phyloP scores from a whole-genome alignment of 1,284 basidiomycete genomes.

The Tilletia setariae region DNA sequence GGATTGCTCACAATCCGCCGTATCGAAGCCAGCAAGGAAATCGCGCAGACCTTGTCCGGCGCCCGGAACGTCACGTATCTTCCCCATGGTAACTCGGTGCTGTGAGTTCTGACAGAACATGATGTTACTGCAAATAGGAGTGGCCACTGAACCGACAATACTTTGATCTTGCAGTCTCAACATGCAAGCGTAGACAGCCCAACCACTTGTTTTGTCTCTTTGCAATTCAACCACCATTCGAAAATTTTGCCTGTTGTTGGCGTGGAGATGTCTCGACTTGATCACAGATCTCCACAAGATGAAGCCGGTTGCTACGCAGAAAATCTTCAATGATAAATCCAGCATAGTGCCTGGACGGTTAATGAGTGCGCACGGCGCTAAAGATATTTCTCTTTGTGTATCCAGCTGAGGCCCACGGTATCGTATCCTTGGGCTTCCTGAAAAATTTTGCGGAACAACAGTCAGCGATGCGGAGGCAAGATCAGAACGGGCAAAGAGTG shows the following conservation, averaged over 20 bases:
- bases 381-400: slow-evolving; percentile 46
- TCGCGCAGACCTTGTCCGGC: slow-evolving; percentile 61
- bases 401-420: slow-evolving; percentile 47
- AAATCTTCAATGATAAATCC: too few species aligned
- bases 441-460: neutral
- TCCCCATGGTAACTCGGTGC: slow-evolving; percentile 55
- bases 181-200: slow-evolving; percentile 4
- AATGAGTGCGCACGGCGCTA: neutral
- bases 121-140: neutral
- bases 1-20: slow-evolving; percentile 91
- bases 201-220: neutral
- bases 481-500: neutral
- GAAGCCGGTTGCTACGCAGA: too few species aligned
- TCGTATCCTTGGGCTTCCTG: slow-evolving; percentile 42
- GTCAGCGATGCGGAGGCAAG: neutral
- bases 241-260: too few species aligned
- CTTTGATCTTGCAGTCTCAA: neutral
- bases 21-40: slow-evolving; percentile 97
- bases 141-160: neutral
- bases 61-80: slow-evolving; percentile 58
- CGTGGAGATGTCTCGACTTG: too few species aligned
- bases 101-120: slow-evolving; percentile 28
- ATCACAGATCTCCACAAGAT: too few species aligned
- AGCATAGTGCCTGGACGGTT: too few species aligned
- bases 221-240: too few species aligned